Percentiles rank a stretch among this genome's conserved stretches.
These are phyloP conservation scores for Mycena galericulata DNA, from an alignment of 768 basidiomycete species.

Conservation along the genomic window DNA sequence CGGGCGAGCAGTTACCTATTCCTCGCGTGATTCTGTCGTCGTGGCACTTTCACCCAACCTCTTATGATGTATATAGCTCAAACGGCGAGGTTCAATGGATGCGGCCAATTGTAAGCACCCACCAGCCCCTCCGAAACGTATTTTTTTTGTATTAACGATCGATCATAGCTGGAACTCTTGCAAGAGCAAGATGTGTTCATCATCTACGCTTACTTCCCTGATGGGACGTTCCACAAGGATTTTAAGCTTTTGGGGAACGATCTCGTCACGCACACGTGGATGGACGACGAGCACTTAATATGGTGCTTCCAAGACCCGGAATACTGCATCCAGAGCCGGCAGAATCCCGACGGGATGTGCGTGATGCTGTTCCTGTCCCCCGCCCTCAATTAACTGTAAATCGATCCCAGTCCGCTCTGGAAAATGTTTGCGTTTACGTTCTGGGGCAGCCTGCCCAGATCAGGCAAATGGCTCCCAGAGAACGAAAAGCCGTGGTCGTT, in stretches of 20 bases:
- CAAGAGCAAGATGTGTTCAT: constrained; percentile 27
- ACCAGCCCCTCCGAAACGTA: neutral
- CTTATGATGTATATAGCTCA: constrained; percentile 22
- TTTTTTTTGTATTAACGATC: no score
- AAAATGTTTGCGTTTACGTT: constrained; percentile 33
- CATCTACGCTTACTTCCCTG: constrained; percentile 20
- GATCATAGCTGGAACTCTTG: constrained; percentile 20
- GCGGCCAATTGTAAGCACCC: constrained; percentile 12
- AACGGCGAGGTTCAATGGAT: constrained; percentile 29
- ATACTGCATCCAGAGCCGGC: constrained; percentile 14
- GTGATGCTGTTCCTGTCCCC: neutral
- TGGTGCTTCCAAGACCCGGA: constrained; percentile 29
- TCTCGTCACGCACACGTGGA: constrained; percentile 28
- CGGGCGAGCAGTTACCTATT: constrained; percentile 1
- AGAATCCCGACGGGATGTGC: constrained; percentile 32
- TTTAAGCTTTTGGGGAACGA: constrained; percentile 28
- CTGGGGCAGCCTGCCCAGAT: constrained; percentile 28
- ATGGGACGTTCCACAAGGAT: constrained; percentile 22
- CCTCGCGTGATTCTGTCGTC: constrained; percentile 20
- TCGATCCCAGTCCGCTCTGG: constrained; percentile 20
- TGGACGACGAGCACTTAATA: constrained; percentile 26
- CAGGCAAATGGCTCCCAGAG: constrained; percentile 13
- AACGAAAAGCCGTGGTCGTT: constrained; percentile 27
- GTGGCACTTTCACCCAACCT: constrained; percentile 24
- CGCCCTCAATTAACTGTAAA: neutral